Evolutionary conservation across 2,329 filamentous ascomycete genomes (phyloP).

Genomic region (Alternaria sp.): DNA sequence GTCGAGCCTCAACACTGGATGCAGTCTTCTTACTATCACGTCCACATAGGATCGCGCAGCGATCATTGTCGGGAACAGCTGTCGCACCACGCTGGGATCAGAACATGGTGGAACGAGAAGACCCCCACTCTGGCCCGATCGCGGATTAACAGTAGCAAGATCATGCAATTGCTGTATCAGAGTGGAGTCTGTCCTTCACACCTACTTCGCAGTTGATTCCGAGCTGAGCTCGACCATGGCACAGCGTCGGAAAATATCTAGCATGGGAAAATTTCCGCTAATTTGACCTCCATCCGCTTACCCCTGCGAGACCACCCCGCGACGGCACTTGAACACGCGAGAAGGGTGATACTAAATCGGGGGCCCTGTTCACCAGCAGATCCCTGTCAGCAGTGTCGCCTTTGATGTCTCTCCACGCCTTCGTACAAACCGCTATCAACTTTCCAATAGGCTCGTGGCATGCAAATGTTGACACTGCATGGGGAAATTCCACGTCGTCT

Average conservation of each 20-base stretch:
- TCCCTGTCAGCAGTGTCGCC: not conserved
- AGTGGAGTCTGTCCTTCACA: not conserved
- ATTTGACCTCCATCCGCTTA: not conserved
- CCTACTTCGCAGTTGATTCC: not conserved
- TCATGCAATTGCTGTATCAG: not conserved
- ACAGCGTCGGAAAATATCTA: not conserved
- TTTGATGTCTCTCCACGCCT: not conserved
- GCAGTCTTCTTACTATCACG: not conserved
- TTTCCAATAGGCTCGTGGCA: not conserved
- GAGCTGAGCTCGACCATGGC: not conserved
- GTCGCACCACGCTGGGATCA: not conserved
- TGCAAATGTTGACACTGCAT: not conserved
- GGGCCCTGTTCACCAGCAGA: not conserved
- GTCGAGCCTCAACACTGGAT: not conserved
- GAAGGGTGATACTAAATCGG: not conserved
- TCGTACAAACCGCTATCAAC: not conserved
- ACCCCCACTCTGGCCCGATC: not conserved
- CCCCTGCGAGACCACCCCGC: not conserved
- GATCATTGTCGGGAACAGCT: not conserved
- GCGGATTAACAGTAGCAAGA: not conserved
- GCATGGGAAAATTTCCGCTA: not conserved
- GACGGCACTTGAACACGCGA: not conserved
- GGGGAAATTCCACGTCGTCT: not conserved
- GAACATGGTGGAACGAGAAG: not conserved
- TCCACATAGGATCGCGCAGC: not conserved